Evolutionary conservation across 257 asterid species (phyloP), one percentile per base, ranked within the genome.

Genomic region (Knoxia roxburghii): DNA sequence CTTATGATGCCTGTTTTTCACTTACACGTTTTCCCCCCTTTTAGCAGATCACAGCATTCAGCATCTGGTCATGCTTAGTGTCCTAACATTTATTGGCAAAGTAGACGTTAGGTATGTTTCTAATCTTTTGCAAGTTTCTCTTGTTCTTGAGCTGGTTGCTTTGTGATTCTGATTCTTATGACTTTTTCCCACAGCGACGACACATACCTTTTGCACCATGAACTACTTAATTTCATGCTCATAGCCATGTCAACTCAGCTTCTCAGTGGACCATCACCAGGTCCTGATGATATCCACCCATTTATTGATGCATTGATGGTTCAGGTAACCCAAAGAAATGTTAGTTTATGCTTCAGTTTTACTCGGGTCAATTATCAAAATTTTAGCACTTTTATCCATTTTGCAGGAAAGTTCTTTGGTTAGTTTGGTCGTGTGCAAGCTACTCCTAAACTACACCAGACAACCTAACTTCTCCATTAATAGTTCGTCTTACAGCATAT

Each of bases 201-300:
- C 76, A 86, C 96, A 49, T 85, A 86, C 77, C 89, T 81, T 76
- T 84, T 93, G 73, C 97, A 93, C 74, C 86, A 81, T 11, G 95
- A 93, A 73, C 87, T 93, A 75, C 90, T 87, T 70, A 86, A 91
- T 84, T 94, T 94, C 85, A 67, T 89, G 76, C 78, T 87, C 68
- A 80, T 86, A 8, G 78, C 93, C 71, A 79, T 84, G 84, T 94
- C 99, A 62, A 90, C 96, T 59, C 99, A 94, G 80, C 96, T 94
- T 81, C 95, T 83, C 64, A 82, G 95, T 73, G 96, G 96, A 75
- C 95, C 98, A 45, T 84, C 98, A 60, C 93, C 96, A 6, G 96
- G 98, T 60, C 95, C 88, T 33, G 79, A 80, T 77, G 98, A 90
- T 74, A 66, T 73, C 68, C 95, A 90, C 76, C 98, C 99, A 70